Conservation (phyloP, 805 yeast genomes). For the Nakazawaea anatomiae region DNA sequence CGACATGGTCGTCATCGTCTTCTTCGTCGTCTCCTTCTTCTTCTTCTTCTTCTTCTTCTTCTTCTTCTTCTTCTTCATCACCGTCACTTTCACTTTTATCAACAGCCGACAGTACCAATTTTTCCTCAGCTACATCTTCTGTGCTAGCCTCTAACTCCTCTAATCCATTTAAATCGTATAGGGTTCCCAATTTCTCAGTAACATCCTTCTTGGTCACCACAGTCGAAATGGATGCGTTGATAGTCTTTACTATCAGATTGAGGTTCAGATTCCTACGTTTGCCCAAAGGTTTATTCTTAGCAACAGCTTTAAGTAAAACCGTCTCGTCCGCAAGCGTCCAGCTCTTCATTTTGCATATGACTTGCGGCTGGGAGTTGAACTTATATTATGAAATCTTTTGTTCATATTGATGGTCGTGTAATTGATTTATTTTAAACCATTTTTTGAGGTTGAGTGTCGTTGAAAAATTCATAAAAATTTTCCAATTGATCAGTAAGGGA, state of each 20-base stretch:
- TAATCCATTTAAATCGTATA: constrained; percentile 53
- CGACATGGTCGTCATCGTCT: constrained; percentile 10
- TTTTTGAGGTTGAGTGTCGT: not conserved
- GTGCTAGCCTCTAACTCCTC: constrained; percentile 45
- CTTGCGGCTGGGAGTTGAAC: constrained; percentile 1
- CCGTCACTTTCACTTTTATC: constrained; percentile 9
- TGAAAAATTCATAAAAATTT: constrained; percentile 1
- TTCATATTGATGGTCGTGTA: constrained; percentile 2
- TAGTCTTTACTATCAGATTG: constrained; percentile 28
- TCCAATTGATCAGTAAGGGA: not conserved
- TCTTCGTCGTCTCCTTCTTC: constrained; percentile 9
- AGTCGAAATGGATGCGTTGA: constrained; percentile 14
- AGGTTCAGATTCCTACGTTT: constrained; percentile 34
- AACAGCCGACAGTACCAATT: constrained; percentile 10
- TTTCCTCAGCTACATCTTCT: constrained; percentile 10
- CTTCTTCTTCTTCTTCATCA: constrained; percentile 8
- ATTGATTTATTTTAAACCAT: not conserved
- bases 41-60: constrained; percentile 6
- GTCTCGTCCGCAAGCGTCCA: constrained; percentile 66
- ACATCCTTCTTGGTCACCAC: constrained; percentile 42
- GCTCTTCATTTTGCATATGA: constrained; percentile 11
- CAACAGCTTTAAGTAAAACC: constrained; percentile 51
- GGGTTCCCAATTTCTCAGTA: constrained; percentile 46
- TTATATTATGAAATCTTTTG: not conserved
- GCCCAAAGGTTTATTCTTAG: constrained; percentile 69